Evolutionary conservation across 768 basidiomycete genomes (phyloP).

Genomic region (Ramaria rubella): DNA sequence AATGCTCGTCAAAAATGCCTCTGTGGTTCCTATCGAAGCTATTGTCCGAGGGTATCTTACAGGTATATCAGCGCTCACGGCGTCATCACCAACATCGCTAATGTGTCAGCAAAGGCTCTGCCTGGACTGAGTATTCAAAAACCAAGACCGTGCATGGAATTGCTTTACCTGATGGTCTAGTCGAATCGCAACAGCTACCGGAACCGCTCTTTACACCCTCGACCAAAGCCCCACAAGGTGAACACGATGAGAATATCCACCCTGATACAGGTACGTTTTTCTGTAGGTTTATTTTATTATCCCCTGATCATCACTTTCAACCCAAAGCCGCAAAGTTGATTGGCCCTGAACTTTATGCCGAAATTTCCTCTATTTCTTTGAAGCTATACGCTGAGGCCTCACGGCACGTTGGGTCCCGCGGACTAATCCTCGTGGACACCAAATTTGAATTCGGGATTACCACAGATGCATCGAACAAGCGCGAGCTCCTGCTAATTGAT

Average conservation of each 20-base stretch:
- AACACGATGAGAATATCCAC: constrained; percentile 94
- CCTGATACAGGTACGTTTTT: constrained; percentile 56
- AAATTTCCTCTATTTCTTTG: constrained; percentile 55
- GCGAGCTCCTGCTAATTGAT: constrained; percentile 77
- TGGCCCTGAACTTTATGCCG: constrained; percentile 55
- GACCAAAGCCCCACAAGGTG: constrained; percentile 91
- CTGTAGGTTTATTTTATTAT: background rate
- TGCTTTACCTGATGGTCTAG: constrained; percentile 59
- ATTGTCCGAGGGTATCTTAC: constrained; percentile 96
- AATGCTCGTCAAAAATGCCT: constrained; percentile 88
- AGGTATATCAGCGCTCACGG: constrained; percentile 48
- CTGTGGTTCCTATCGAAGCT: constrained; percentile 86
- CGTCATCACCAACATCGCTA: background rate
- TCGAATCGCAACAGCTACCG: constrained; percentile 80
- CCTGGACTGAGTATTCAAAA: constrained; percentile 91
- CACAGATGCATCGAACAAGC: background rate
- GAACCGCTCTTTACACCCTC: constrained; percentile 91
- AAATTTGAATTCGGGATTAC: constrained; percentile 95
- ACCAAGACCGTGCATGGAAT: constrained; percentile 86
- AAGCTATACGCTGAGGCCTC: constrained; percentile 70
- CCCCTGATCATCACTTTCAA: background rate
- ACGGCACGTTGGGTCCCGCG: constrained; percentile 61
- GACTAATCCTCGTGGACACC: constrained; percentile 93
- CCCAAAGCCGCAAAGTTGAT: constrained; percentile 54
- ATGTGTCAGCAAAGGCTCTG: constrained; percentile 60